Conservation (phyloP, 1,284 basidiomycete species). For the Rhodotorula sp. region DNA sequence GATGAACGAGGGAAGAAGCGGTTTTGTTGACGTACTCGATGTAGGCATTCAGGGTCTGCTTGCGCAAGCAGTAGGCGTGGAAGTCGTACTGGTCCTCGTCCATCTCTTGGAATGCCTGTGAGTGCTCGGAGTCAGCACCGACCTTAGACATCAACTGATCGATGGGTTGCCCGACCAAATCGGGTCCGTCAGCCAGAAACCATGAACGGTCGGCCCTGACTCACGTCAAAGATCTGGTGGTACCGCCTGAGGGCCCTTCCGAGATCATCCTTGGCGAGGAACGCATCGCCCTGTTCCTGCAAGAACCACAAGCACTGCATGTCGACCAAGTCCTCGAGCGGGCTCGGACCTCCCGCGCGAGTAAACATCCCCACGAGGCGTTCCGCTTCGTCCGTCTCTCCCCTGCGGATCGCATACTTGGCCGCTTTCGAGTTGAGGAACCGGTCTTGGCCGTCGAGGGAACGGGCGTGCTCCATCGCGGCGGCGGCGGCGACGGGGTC, state of each 20-base stretch:
- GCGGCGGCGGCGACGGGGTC: conserved; percentile 73
- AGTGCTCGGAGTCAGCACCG: too few species aligned
- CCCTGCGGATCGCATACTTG: conserved; percentile 85
- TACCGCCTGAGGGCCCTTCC: conserved; percentile 86
- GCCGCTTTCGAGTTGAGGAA: conserved; percentile 93
- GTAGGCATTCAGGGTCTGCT: conserved; percentile 84
- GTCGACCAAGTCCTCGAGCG: conserved; percentile 82
- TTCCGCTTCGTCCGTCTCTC: conserved; percentile 71
- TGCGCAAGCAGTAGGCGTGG: conserved; percentile 90
- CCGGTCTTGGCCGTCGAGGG: conserved; percentile 90
- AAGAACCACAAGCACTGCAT: conserved; percentile 95
- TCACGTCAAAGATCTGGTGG: conserved; percentile 69
- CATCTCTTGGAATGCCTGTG: conserved; percentile 76
- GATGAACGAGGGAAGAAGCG: too few species aligned
- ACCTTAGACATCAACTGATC: background rate
- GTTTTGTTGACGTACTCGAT: conserved; percentile 59
- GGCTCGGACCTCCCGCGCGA: conserved; percentile 70
- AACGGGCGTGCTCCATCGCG: conserved; percentile 76
- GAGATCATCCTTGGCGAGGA: conserved; percentile 65
- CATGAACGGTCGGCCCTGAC: conserved; percentile 16
- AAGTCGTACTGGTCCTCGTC: conserved; percentile 99
- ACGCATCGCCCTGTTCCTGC: conserved; percentile 74
- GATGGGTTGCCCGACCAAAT: background rate
- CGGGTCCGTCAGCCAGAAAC: background rate
- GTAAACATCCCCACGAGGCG: conserved; percentile 79